Evolutionary conservation across 257 asterid species (phyloP).

Genomic region (Cordia subcordata): DNA sequence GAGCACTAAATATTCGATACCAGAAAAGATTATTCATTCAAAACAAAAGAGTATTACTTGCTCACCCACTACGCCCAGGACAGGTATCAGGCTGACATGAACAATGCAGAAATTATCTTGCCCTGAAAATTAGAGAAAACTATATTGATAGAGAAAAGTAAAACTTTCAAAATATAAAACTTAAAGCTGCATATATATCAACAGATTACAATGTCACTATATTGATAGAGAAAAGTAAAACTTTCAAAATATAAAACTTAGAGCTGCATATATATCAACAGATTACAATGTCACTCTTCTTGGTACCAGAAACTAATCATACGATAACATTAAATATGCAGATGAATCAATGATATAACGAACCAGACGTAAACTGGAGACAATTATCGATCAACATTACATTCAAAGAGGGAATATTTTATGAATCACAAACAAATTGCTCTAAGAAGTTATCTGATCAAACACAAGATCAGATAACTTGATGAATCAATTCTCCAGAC

Average conservation of each 20-base stretch:
- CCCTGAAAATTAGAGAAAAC: slow-evolving; percentile 40
- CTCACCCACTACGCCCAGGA: slow-evolving; percentile 95
- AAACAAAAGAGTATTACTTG: slow-evolving; percentile 61
- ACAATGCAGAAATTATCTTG: slow-evolving; percentile 84
- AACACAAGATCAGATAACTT: too few species aligned
- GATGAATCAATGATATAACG: too few species aligned
- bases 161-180: background rate
- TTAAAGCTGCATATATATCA: background rate
- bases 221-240: background rate
- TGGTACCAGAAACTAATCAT: too few species aligned
- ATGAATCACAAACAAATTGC: too few species aligned
- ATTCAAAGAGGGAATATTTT: background rate
- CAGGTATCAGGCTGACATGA: slow-evolving; percentile 97
- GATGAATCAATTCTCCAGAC: too few species aligned
- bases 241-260: background rate
- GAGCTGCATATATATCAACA: background rate
- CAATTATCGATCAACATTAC: too few species aligned
- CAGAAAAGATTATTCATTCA: background rate
- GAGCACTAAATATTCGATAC: background rate
- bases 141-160: background rate
- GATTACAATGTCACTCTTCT: background rate
- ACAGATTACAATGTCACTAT: background rate
- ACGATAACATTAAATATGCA: too few species aligned
- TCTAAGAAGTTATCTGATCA: too few species aligned
- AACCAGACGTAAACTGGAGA: too few species aligned